phyloP scores from a whole-genome alignment of 257 asterid species.

The Ophiorrhiza pumila region DNA sequence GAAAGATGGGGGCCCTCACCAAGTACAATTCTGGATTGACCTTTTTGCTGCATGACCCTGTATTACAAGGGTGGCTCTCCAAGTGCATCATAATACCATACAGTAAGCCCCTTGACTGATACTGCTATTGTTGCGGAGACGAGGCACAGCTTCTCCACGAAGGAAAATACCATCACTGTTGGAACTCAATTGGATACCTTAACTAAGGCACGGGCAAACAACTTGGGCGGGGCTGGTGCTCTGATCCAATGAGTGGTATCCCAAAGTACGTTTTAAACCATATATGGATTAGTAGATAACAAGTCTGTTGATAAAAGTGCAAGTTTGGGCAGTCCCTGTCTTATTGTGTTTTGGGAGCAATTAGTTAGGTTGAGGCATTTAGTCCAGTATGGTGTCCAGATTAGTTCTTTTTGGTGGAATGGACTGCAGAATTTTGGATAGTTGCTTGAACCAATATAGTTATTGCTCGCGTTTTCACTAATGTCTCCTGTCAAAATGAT shows the following conservation, averaged over 20 bases:
- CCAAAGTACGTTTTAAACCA: slow-evolving; percentile 19
- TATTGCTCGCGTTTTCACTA: no score
- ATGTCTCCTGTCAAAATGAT: no score
- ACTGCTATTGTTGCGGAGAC: slow-evolving; percentile 25
- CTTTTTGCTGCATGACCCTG: slow-evolving; percentile 18
- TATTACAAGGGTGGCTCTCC: slow-evolving; percentile 22
- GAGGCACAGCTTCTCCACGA: slow-evolving; percentile 22
- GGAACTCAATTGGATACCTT: slow-evolving; percentile 23
- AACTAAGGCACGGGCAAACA: slow-evolving; percentile 20
- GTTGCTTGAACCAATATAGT: no score
- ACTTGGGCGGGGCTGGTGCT: slow-evolving; percentile 20
- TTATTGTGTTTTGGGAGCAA: no score
- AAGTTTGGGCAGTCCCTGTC: slow-evolving; percentile 25
- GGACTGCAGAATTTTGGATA: no score
- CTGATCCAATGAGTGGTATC: slow-evolving; percentile 23
- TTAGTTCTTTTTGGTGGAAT: no score
- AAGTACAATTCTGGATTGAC: slow-evolving; percentile 19
- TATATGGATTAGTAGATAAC: slow-evolving; percentile 21
- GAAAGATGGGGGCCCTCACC: slow-evolving; percentile 9
- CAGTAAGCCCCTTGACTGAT: slow-evolving; percentile 14
- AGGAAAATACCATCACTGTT: slow-evolving; percentile 20
- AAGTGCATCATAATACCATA: slow-evolving; percentile 25
- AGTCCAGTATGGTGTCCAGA: no score
- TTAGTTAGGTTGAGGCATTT: no score
- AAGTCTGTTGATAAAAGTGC: slow-evolving; percentile 22